Conservation (phyloP, 1,284 basidiomycete species). For the Sporisorium iseilematis-ciliati region DNA sequence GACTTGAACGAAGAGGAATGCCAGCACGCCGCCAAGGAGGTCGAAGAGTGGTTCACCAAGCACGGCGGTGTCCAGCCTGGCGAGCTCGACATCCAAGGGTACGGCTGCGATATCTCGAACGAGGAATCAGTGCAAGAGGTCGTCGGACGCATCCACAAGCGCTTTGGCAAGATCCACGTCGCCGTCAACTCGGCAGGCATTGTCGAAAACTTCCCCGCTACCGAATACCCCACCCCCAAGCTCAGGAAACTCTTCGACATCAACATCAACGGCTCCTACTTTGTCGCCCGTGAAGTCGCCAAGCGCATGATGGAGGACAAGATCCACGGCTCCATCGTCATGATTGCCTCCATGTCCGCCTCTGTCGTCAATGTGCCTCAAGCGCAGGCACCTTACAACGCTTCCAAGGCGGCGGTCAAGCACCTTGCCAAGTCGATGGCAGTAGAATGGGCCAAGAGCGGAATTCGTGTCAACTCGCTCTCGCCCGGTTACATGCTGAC, state of each 20-base stretch:
- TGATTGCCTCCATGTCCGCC: slow-evolving; percentile 88
- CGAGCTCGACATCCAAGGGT: slow-evolving; percentile 79
- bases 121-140: slow-evolving; percentile 72
- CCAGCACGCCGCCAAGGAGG: slow-evolving; percentile 79
- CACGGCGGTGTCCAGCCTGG: slow-evolving; percentile 76
- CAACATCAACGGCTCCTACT: slow-evolving; percentile 86
- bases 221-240: slow-evolving; percentile 78
- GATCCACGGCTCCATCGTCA: slow-evolving; percentile 80
- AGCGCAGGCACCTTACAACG: slow-evolving; percentile 94
- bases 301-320: slow-evolving; percentile 74
- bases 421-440: slow-evolving; percentile 88
- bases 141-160: slow-evolving; percentile 68
- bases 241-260: slow-evolving; percentile 79
- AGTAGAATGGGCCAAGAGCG: slow-evolving; percentile 88
- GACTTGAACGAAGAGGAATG: slow-evolving; percentile 85
- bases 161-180: slow-evolving; percentile 83
- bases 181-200: slow-evolving; percentile 75
- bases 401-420: slow-evolving; percentile 82
- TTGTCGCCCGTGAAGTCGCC: slow-evolving; percentile 92
- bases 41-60: slow-evolving; percentile 75
- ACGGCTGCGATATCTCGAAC: slow-evolving; percentile 88
- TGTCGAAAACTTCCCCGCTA: slow-evolving; percentile 89
- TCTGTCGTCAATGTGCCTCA: slow-evolving; percentile 79
- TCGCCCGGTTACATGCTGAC: slow-evolving; percentile 75
- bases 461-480: slow-evolving; percentile 80